Base-by-base conservation (phyloP, 106 monocot genomes). In the Allium cepa region DNA sequence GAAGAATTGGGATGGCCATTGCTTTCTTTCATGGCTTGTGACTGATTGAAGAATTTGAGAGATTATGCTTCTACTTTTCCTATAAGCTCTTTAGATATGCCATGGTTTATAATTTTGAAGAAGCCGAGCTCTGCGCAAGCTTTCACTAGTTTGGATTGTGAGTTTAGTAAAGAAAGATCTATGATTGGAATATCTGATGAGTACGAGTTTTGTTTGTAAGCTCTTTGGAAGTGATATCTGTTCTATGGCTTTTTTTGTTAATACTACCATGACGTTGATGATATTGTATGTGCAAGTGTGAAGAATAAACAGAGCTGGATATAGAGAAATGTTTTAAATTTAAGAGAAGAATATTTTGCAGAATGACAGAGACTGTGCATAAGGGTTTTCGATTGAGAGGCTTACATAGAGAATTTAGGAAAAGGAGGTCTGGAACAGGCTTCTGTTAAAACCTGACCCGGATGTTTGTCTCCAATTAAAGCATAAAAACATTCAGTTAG, bases 81-180 rank as follows among this genome's bases (percentile, higher is more conserved):
- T 14, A 70, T 65, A 10, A 76, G 13, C 22, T 64, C 74, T 11
- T 45, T 18, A 4, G 78, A 49, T 18, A 85, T 68, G 13, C 85
- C 81, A 62, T 85, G 85, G 73, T 76, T 76, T 69, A 56, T 59
- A 52, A 85, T 56, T 60, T 85, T 85, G 75, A 85, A 81, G 75
- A 85, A 85, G 9, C 85, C 81, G 14, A 85, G 51, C 45, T 85
- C 81, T 59, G 78, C 72, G 47, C 81, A 81, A 8, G 85, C 78
- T 59, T 45, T 69, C 47, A 79, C 78, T 10, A 81, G 60, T 9
- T 53, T 28, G 15, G 50, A 26, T 11, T 47, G 49, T 8, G 71
- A 49, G 62, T 16, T 16, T 4, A 69, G 71, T 1, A 7, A 9
- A 5, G 78, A 69, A 59, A 79, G 72, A 60, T 85, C 78, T 48